A percentile compares a stretch with the other conserved stretches of the same genome.
Evolutionary conservation across 768 basidiomycete species (phyloP).

Genomic region (Pleurotus platypus): DNA sequence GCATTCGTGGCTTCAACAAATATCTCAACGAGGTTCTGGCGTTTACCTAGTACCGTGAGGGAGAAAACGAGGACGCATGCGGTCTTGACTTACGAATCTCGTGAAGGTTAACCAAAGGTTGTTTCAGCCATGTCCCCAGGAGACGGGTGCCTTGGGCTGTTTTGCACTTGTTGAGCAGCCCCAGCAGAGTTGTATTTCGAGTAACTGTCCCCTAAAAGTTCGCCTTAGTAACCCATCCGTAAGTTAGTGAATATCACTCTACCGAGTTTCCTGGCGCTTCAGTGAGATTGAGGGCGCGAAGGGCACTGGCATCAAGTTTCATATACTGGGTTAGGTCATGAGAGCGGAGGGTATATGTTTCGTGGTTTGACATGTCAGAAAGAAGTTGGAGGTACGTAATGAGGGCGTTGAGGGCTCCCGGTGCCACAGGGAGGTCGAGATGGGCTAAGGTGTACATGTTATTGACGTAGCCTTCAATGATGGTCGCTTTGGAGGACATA

Average conservation of each 20-base stretch:
- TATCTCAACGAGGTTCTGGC: slow-evolving; percentile 84
- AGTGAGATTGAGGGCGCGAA: slow-evolving; percentile 83
- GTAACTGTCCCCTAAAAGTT: slow-evolving; percentile 48
- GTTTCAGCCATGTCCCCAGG: slow-evolving; percentile 91
- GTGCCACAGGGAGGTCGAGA: slow-evolving; percentile 70
- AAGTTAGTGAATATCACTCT: slow-evolving; percentile 12
- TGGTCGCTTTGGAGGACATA: slow-evolving; percentile 26
- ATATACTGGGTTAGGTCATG: slow-evolving; percentile 95
- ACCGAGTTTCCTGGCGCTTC: slow-evolving; percentile 64
- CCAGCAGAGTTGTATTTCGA: slow-evolving; percentile 85
- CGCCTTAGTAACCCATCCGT: not conserved
- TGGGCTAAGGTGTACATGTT: slow-evolving; percentile 50
- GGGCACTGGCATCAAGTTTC: slow-evolving; percentile 92
- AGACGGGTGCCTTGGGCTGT: slow-evolving; percentile 90
- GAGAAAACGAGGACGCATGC: not conserved
- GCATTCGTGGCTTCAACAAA: slow-evolving; percentile 78
- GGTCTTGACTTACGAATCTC: slow-evolving; percentile 69
- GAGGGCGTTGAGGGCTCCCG: slow-evolving; percentile 78
- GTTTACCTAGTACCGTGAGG: slow-evolving; percentile 52
- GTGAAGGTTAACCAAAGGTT: slow-evolving; percentile 90
- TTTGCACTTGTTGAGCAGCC: slow-evolving; percentile 92
- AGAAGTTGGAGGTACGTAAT: slow-evolving; percentile 80
- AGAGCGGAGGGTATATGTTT: slow-evolving; percentile 73
- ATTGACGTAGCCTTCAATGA: not conserved
- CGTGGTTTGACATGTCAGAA: slow-evolving; percentile 73